These are phyloP conservation scores for Ganoderma lingzhi DNA, from an alignment of 1,284 basidiomycete species.

Conservation along the genomic window DNA sequence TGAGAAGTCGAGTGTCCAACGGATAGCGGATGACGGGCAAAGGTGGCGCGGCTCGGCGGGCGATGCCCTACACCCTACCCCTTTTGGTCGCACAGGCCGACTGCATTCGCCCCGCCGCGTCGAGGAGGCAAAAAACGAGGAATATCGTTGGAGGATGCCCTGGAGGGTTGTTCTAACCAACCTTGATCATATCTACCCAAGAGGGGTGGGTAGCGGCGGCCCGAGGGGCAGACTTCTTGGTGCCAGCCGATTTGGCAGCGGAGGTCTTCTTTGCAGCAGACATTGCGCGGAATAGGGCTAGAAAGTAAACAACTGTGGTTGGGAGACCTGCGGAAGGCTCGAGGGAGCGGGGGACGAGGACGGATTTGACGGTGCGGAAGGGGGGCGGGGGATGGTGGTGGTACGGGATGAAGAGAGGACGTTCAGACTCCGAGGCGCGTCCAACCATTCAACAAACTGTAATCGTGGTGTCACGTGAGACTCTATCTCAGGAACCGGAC, in stretches of 20 bases:
- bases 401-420: slow-evolving; percentile 56
- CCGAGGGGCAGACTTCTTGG: slow-evolving; percentile 48
- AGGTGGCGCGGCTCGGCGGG: slow-evolving; percentile 44
- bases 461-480: slow-evolving; percentile 50
- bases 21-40: slow-evolving; percentile 35
- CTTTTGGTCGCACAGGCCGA: slow-evolving; percentile 44
- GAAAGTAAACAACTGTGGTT: slow-evolving; percentile 34
- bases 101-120: slow-evolving; percentile 19
- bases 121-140: slow-evolving; percentile 1
- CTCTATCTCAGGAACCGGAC: slow-evolving; percentile 36
- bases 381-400: slow-evolving; percentile 53
- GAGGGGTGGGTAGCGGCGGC: slow-evolving; percentile 65
- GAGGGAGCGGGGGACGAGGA: slow-evolving; percentile 36
- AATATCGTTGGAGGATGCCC: slow-evolving; percentile 8
- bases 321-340: slow-evolving; percentile 34
- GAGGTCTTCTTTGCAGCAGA: slow-evolving; percentile 49
- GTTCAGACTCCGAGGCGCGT: slow-evolving; percentile 68
- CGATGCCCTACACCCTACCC: slow-evolving; percentile 53
- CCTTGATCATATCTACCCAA: slow-evolving; percentile 86
- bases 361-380: slow-evolving; percentile 32
- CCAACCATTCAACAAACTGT: slow-evolving; percentile 59
- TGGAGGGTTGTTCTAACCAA: slow-evolving; percentile 43
- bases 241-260: slow-evolving; percentile 40
- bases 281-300: slow-evolving; percentile 46
- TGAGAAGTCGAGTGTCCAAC: slow-evolving; percentile 21